Conservation (phyloP, 139 green algal species). For the Dunaliella sp. region DNA sequence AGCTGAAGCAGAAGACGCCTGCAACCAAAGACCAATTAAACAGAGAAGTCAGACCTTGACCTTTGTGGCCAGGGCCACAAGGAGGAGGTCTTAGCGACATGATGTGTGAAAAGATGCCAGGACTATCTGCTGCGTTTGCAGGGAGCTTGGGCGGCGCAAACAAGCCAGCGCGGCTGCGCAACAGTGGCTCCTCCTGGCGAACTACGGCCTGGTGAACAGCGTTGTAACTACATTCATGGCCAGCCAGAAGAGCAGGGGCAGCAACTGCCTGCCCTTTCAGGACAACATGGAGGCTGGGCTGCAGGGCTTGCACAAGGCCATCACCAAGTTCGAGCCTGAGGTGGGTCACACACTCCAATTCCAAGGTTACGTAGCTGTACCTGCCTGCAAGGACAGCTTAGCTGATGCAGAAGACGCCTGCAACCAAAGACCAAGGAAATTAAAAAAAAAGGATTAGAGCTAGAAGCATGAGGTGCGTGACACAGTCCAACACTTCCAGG, state of each 20-base stretch:
- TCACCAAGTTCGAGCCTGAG: slow-evolving; percentile 1
- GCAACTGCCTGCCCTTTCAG: background rate
- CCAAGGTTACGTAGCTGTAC: no score
- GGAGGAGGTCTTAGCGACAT: background rate
- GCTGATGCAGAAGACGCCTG: no score
- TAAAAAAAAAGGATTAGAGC: no score
- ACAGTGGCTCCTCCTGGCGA: background rate
- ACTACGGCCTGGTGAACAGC: background rate
- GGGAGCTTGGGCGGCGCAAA: background rate
- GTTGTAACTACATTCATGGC: background rate
- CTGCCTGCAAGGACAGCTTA: no score
- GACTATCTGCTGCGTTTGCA: background rate
- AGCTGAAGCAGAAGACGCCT: no score
- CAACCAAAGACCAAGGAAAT: no score
- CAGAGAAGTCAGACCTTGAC: background rate
- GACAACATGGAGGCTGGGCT: slow-evolving; percentile 2
- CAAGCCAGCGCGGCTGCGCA: background rate
- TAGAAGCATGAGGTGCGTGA: no score
- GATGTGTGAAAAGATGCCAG: background rate
- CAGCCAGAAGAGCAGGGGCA: background rate
- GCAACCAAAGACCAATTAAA: background rate
- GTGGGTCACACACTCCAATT: no score
- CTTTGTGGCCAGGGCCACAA: background rate
- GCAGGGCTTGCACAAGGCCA: background rate
- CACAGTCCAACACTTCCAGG: no score